Evolutionary conservation across 805 yeast species (phyloP), one percentile per base, ranked within the genome.

Genomic region (Nakazawaea wickerhamii): DNA sequence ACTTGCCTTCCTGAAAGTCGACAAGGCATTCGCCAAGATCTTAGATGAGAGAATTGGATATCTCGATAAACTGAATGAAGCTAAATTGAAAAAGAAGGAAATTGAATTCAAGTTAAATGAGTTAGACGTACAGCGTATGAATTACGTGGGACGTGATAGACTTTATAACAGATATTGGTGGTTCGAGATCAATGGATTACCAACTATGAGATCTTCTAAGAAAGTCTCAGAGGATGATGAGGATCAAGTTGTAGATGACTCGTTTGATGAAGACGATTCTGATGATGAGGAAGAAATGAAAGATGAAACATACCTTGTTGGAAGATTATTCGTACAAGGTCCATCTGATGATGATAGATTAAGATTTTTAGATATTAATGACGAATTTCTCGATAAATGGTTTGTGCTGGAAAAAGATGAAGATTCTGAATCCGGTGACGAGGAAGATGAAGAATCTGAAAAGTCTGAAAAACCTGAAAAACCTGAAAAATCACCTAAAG

Each of bases 91-190:
- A 36, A 79, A 77, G 55, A 65, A 66, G 31, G 68, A 69, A 28
- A 61, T 79, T 14, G 95, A 86, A 52, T 71, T 67, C 46, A 68
- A 76, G 45, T 64, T 93, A 19, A 71, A 72, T 36, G 88, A 81
- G 51, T 64, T 78, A 38, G 96, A 90, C 54, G 71, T 82, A 46
- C 96, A 88, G 57, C 65, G 98, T 44, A 71, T 89, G 37, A 75
- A 75, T 42, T 69, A 77, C 23, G 64, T 93, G 21, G 99, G 99
- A 2, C 73, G 79, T 45, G 99, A 93, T 60, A 67, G 95, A 39
- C 75, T 77, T 45, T 89, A 70, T 59, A 93, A 93, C 64, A 70
- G 90, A 50, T 93, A 91, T 59, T 93, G 95, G 95, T 93, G 96
- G 96, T 79, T 89, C 56, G 98, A 91, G 55, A 71, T 72, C 48